Conservation (phyloP, 352 stramenopile genomes). For the Phytophthora sp. region DNA sequence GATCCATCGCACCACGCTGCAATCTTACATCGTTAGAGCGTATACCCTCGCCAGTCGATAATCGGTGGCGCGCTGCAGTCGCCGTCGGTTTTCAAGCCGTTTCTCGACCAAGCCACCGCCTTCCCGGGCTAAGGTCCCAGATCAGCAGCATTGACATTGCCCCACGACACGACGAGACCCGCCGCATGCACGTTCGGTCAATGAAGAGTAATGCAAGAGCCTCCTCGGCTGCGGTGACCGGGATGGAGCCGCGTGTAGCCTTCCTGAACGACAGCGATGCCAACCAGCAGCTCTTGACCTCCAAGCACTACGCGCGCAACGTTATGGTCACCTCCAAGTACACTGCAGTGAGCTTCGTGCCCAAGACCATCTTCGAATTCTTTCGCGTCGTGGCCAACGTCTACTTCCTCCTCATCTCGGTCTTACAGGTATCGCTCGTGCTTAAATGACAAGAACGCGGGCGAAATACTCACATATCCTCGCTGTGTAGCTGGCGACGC, state of each 20-base stretch:
- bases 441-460: not conserved
- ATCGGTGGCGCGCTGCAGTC: not conserved
- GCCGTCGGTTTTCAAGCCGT: slow-evolving; percentile 21
- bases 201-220: slow-evolving; percentile 25
- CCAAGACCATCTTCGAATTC: slow-evolving; percentile 94
- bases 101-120: not conserved
- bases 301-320: slow-evolving; percentile 73
- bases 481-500: slow-evolving; percentile 56
- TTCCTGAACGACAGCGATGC: slow-evolving; percentile 59
- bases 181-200: slow-evolving; percentile 19
- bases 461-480: too few relatives aligned
- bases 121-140: not conserved
- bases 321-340: slow-evolving; percentile 93
- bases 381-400: slow-evolving; percentile 95
- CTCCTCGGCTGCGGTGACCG: slow-evolving; percentile 24
- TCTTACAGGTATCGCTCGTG: slow-evolving; percentile 74
- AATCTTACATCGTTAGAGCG: slow-evolving; percentile 16
- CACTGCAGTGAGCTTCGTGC: slow-evolving; percentile 90
- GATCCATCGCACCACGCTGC: not conserved
- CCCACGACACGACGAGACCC: slow-evolving; percentile 9
- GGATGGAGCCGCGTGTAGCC: slow-evolving; percentile 47
- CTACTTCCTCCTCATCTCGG: slow-evolving; percentile 94
- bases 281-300: slow-evolving; percentile 60
- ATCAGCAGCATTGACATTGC: slow-evolving; percentile 29
- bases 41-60: too few relatives aligned